Evolutionary conservation across 139 green algal genomes (phyloP), one percentile per base, ranked within the genome.

Genomic region (Picochlorum sp.): DNA sequence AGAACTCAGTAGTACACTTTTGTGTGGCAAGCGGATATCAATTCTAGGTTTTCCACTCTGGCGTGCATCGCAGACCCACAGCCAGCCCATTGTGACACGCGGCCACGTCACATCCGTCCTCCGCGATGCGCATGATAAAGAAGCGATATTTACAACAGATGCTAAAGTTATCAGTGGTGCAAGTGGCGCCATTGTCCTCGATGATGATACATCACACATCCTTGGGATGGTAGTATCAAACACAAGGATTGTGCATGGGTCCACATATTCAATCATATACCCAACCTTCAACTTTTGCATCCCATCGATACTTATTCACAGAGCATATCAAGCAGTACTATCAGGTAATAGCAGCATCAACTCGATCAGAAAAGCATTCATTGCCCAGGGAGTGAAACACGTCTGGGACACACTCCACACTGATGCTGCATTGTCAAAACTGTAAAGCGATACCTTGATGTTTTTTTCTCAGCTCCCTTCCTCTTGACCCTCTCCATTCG

Each of bases 181-280:
- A 44, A 89, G 81, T 71, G 86, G 86, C 2, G 86, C 81, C 7
- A 83, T 79, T 6, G 50, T 91, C 18, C 23, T 91, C 16, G 63
- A 78, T 56, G 11, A 23, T 1, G 5, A 16, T 3, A 57, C 57
- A 2, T 85, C 82, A 0, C 26, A 30, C n/a, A 57, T 92, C 55
- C 51, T 84, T 51, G 86, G 83, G 1, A 60, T 92, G 16, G 75
- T 89, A 6, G 92, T 85, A 45, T 85, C 72, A 76, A 88, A 88
- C 59, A 74, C 84, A 6, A 59, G 57, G 11, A 14, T 57, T 20
- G 37, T 21, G 3, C 61, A 58, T 41, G 34, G 34, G 0, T 41
- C 34, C 34, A 41, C 34, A 9, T 41, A 41, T 11, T 41, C 34
- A 9, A 41, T 11, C 34, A 41, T 41, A 41, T 41, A 41, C 34